phyloP scores from a whole-genome alignment of 805 yeast species.

The Blastobotrys chiropterorum region DNA sequence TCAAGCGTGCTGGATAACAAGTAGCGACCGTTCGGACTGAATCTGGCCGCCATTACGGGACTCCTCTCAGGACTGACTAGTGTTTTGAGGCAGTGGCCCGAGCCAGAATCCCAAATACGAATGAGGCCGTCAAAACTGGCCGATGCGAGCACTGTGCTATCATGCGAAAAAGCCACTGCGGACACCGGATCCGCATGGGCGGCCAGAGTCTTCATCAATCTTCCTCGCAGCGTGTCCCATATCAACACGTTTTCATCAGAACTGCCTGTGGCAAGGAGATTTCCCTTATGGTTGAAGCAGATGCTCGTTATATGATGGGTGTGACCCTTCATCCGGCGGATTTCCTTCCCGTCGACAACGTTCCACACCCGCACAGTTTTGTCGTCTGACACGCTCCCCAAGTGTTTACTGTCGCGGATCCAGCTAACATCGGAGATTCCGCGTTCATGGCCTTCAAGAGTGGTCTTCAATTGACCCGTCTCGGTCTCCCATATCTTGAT shows the following conservation, averaged over 20 bases:
- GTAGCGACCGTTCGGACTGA: conserved; percentile 76
- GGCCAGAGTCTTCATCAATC: conserved; percentile 67
- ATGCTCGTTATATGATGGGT: conserved; percentile 78
- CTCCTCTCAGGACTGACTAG: conserved; percentile 71
- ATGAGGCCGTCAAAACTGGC: conserved; percentile 90
- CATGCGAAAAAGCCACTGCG: conserved; percentile 65
- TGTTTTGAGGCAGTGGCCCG: conserved; percentile 91
- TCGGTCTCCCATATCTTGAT: conserved; percentile 52
- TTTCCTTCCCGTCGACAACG: conserved; percentile 36
- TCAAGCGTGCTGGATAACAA: conserved; percentile 74
- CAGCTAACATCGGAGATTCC: conserved; percentile 75
- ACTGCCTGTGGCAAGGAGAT: conserved; percentile 71
- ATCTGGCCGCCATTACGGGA: conserved; percentile 68
- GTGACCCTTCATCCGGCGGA: conserved; percentile 58
- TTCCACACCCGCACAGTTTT: conserved; percentile 70
- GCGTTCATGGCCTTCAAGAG: conserved; percentile 49
- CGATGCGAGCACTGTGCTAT: conserved; percentile 75
- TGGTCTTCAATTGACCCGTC: conserved; percentile 33
- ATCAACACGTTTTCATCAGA: conserved; percentile 86
- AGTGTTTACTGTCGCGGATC: conserved; percentile 63
- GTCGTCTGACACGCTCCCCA: conserved; percentile 88
- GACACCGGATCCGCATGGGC: conserved; percentile 93
- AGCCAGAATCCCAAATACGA: conserved; percentile 75
- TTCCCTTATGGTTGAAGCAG: conserved; percentile 66
- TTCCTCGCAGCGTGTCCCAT: conserved; percentile 78